Percentiles rank a stretch among this genome's conserved stretches.
These are phyloP conservation scores for Xylariomycetidae sp. DNA, from an alignment of 2,329 filamentous ascomycete genomes.

Conservation along the genomic window DNA sequence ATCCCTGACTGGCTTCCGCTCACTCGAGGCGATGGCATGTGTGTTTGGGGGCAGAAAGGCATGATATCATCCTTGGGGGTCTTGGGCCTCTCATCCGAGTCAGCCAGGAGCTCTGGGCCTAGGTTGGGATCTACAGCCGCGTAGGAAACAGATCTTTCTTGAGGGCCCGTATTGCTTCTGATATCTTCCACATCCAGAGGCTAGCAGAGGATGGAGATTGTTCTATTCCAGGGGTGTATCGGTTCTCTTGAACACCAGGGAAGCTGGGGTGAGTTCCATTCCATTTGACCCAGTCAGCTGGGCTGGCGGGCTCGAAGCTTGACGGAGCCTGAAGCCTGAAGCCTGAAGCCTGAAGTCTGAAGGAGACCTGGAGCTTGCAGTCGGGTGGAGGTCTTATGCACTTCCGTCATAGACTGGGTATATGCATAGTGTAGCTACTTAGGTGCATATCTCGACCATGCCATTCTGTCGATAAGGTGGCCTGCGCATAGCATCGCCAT, in stretches of 20 bases:
- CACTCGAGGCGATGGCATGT: background rate
- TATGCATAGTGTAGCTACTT: no score
- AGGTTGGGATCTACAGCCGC: background rate
- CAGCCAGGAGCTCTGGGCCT: background rate
- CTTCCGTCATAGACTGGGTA: background rate
- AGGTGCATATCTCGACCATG: no score
- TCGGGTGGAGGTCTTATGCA: background rate
- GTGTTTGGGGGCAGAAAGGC: background rate
- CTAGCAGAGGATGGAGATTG: background rate
- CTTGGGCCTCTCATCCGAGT: background rate
- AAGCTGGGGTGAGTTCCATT: no score
- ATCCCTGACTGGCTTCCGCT: background rate
- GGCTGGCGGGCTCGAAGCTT: no score
- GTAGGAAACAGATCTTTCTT: no score
- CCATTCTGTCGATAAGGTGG: background rate
- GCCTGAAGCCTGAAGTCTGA: no score
- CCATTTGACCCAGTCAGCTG: no score
- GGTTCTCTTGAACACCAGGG: background rate
- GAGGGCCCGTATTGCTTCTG: no score
- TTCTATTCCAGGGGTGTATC: background rate
- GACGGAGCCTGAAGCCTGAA: no score
- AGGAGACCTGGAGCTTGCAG: background rate
- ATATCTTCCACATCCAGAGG: no score
- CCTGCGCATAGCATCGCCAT: constrained; percentile 2
- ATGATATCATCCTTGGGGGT: constrained; percentile 3